Evolutionary conservation across 345 rosid genomes (phyloP).

Genomic region (Lumnitzera littorea): DNA sequence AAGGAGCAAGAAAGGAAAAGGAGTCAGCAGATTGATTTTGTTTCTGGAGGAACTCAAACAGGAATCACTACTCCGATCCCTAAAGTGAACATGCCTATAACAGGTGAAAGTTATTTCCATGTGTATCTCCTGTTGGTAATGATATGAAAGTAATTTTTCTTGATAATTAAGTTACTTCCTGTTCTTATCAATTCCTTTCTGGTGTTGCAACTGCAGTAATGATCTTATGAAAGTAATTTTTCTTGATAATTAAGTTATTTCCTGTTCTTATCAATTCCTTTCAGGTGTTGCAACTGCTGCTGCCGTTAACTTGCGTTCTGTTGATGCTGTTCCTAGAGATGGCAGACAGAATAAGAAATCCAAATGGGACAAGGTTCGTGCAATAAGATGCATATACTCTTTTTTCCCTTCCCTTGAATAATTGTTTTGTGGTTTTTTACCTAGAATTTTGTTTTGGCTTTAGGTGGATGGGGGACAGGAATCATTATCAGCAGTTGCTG

Average conservation of each 20-base stretch:
- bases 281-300: conserved; percentile 29
- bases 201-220: not conserved
- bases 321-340: conserved; percentile 47
- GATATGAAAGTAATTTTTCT: no score
- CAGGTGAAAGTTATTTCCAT: conserved; percentile 31
- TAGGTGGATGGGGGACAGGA: conserved; percentile 87
- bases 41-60: conserved; percentile 54
- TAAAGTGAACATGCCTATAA: conserved; percentile 53
- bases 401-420: not conserved
- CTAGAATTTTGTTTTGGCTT: not conserved
- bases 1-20: conserved; percentile 80
- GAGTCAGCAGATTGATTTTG: conserved; percentile 73
- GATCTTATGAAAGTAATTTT: not conserved
- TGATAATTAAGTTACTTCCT: no score
- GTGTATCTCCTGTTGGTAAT: not conserved
- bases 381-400: not conserved
- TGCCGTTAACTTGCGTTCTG: conserved; percentile 35
- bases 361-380: conserved; percentile 87
- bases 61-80: conserved; percentile 36
- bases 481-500: conserved; percentile 41
- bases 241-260: not conserved
- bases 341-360: conserved; percentile 84
- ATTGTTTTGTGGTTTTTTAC: conserved; percentile 6
- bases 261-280: conserved; percentile 7
- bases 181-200: no score